Conservation (phyloP, 331 rosid species). For the Pyracantha coccinea region DNA sequence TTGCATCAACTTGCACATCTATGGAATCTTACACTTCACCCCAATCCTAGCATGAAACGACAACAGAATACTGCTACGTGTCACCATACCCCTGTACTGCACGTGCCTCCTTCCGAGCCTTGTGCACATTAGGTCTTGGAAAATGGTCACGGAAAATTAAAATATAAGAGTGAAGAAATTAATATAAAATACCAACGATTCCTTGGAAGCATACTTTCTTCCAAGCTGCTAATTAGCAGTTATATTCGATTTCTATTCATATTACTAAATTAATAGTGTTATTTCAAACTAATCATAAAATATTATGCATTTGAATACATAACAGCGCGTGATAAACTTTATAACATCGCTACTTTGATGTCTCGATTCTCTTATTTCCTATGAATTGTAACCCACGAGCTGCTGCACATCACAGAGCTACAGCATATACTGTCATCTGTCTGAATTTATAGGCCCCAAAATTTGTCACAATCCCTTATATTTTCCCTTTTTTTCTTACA, state of each 20-base stretch:
- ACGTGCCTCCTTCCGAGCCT: constrained; percentile 51
- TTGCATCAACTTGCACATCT: constrained; percentile 24
- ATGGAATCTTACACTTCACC: constrained; percentile 45
- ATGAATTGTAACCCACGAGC: not conserved
- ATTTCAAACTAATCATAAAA: too few species aligned
- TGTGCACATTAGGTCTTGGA: constrained; percentile 26
- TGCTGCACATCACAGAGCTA: constrained; percentile 8
- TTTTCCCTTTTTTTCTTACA: not conserved
- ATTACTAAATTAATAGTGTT: too few species aligned
- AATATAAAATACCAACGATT: constrained; percentile 18
- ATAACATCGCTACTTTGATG: too few species aligned
- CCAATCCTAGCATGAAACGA: constrained; percentile 50
- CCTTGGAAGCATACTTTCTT: constrained; percentile 6
- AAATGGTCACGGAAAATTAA: constrained; percentile 15
- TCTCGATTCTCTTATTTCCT: not conserved
- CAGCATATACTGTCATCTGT: not conserved
- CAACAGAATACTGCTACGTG: constrained; percentile 40
- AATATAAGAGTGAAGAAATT: not conserved
- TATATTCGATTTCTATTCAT: not conserved
- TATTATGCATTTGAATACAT: too few species aligned
- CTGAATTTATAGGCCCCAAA: constrained; percentile 6
- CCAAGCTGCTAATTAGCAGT: constrained; percentile 7
- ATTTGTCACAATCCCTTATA: constrained; percentile 11
- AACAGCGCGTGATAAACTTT: rapidly evolving
- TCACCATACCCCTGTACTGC: constrained; percentile 30